These are phyloP conservation scores for Aphanomyces euteiches DNA, from an alignment of 352 stramenopile genomes.

Conservation along the genomic window DNA sequence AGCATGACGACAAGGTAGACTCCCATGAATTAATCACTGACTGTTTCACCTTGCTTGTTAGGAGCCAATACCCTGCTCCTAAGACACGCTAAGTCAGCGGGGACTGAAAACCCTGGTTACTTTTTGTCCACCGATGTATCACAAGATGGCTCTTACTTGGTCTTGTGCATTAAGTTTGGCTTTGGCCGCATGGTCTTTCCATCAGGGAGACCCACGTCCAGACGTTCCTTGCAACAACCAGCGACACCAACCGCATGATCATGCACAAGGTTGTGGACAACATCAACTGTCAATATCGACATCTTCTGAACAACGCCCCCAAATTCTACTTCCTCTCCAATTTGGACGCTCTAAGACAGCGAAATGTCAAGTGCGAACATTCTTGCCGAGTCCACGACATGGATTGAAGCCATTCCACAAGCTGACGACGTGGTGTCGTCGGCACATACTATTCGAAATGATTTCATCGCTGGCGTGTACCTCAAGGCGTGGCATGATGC, in stretches of 20 bases:
- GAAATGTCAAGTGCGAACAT: slow-evolving; percentile 48
- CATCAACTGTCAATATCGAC: slow-evolving; percentile 79
- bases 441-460: slow-evolving; percentile 62
- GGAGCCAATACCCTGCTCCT: slow-evolving; percentile 65
- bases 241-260: slow-evolving; percentile 30
- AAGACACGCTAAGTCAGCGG: slow-evolving; percentile 41
- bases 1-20: slow-evolving; percentile 56
- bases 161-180: slow-evolving; percentile 74
- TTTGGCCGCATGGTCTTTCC: slow-evolving; percentile 86
- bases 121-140: slow-evolving; percentile 62
- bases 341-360: slow-evolving; percentile 69
- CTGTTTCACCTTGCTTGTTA: not conserved
- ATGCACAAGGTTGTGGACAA: slow-evolving; percentile 83
- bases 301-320: slow-evolving; percentile 86
- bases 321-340: slow-evolving; percentile 88
- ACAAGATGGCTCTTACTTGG: slow-evolving; percentile 69
- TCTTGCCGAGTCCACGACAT: slow-evolving; percentile 38
- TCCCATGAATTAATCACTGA: not conserved
- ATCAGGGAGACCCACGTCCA: slow-evolving; percentile 45
- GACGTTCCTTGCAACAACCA: slow-evolving; percentile 38
- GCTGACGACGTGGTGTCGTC: slow-evolving; percentile 67
- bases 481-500: slow-evolving; percentile 89
- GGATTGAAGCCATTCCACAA: slow-evolving; percentile 76
- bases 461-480: slow-evolving; percentile 72
- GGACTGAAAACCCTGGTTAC: slow-evolving; percentile 60